These are phyloP conservation scores for Pichia sp. DNA, from an alignment of 1,139 yeast genomes.

Conservation along the genomic window DNA sequence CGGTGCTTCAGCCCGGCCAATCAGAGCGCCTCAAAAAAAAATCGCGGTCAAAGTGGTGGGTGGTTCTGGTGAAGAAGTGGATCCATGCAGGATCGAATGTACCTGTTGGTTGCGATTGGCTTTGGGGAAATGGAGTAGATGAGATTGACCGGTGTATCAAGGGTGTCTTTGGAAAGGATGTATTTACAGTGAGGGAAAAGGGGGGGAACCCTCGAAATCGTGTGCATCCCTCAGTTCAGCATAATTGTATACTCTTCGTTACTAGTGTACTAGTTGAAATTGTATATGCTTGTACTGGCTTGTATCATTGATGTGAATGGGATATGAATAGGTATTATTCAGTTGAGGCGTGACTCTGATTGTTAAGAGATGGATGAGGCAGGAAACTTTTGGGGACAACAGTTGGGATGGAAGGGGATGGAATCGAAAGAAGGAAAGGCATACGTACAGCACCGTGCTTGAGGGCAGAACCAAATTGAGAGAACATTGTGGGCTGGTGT, in stretches of 20 bases:
- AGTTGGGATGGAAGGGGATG: neutral
- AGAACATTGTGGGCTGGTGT: constrained; percentile 22
- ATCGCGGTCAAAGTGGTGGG: constrained; percentile 7
- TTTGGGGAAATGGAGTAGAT: too few species aligned
- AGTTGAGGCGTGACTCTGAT: neutral
- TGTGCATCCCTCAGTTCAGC: neutral
- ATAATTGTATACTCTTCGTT: neutral
- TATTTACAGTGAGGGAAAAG: too few species aligned
- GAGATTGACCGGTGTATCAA: too few species aligned
- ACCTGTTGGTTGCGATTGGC: neutral
- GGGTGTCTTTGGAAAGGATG: too few species aligned
- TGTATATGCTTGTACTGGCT: neutral
- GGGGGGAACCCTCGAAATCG: neutral
- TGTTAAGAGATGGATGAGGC: neutral
- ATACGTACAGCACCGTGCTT: constrained; percentile 29
- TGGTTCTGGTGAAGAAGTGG: neutral
- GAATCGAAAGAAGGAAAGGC: neutral
- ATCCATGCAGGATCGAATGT: neutral
- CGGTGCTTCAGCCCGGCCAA: constrained; percentile 14
- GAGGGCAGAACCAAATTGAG: constrained; percentile 28
- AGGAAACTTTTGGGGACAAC: neutral
- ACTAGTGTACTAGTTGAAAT: neutral
- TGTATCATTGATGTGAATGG: neutral
- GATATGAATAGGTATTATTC: neutral
- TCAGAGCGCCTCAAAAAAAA: constrained; percentile 21